Conservation (phyloP, 306 rosid species). For the Senna tora region DNA sequence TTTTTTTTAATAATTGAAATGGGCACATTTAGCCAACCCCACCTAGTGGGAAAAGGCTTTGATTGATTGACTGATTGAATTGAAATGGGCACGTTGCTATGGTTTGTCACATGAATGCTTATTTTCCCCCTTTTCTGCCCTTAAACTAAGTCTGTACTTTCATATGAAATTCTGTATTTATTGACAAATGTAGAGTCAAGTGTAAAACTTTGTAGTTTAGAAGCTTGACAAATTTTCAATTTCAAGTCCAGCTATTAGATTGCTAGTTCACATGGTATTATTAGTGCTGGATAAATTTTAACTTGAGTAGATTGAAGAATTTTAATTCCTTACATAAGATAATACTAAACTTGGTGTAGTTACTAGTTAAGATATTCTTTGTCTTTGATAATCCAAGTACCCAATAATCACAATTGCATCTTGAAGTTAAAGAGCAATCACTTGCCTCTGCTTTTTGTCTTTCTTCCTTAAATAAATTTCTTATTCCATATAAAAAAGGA, state of each 20-base stretch:
- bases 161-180: not conserved
- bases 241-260: slow-evolving; percentile 5
- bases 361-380: not conserved
- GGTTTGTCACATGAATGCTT: not conserved
- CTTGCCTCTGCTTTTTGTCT: no score
- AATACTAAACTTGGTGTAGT: not conserved
- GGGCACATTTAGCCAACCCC: no score
- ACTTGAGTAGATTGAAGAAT: not conserved
- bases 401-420: no score
- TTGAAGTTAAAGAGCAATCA: no score
- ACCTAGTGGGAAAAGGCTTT: no score
- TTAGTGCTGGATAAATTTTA: not conserved
- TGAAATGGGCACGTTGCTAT: not conserved
- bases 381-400: not conserved
- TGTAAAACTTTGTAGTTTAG: slow-evolving; percentile 6
- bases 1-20: slow-evolving; percentile 12
- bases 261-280: slow-evolving; percentile 2
- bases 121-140: not conserved
- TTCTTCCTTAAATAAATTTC: no score
- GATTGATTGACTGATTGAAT: no score
- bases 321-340: not conserved
- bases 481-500: no score
- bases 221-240: not conserved
- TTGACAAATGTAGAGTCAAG: slow-evolving; percentile 2
- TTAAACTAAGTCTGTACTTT: no score